Percentiles rank a stretch among this genome's conserved stretches.
Conservation (phyloP, 2,329 filamentous ascomycete species). For the Ophiostoma novo-ulmi region DNA sequence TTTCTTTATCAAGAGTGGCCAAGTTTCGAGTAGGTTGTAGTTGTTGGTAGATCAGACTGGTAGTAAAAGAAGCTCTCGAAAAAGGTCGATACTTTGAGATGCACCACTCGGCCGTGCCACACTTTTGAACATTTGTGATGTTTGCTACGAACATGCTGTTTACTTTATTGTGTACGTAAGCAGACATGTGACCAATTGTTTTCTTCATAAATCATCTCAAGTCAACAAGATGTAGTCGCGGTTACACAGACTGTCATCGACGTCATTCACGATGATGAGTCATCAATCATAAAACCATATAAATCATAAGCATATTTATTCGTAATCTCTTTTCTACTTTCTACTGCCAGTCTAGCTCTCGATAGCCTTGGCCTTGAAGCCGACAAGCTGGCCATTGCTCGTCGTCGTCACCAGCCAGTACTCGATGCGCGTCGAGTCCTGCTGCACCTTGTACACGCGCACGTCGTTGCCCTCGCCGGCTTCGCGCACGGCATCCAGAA, state of each 20-base stretch:
- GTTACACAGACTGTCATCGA: background rate
- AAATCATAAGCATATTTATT: background rate
- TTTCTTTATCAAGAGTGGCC: background rate
- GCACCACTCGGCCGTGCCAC: too few relatives aligned
- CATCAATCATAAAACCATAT: background rate
- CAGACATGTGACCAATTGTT: background rate
- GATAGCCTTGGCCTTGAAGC: conserved; percentile 70
- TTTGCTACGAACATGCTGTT: background rate
- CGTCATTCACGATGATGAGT: background rate
- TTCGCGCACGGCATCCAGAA: conserved; percentile 64
- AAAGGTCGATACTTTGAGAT: background rate
- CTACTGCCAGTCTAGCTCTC: conserved; percentile 50
- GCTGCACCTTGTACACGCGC: conserved; percentile 65
- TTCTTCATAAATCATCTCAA: background rate
- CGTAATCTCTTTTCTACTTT: background rate
- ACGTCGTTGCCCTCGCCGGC: conserved; percentile 61
- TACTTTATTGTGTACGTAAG: background rate
- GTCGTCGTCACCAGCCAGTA: conserved; percentile 67
- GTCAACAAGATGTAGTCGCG: background rate
- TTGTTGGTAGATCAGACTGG: background rate
- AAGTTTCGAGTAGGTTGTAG: background rate
- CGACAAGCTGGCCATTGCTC: conserved; percentile 54
- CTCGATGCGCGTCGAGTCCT: conserved; percentile 60
- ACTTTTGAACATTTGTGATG: background rate
- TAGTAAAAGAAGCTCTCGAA: background rate